These are phyloP conservation scores for Scutellaria galericulata DNA, from an alignment of 257 asterid genomes.

Conservation along the genomic window DNA sequence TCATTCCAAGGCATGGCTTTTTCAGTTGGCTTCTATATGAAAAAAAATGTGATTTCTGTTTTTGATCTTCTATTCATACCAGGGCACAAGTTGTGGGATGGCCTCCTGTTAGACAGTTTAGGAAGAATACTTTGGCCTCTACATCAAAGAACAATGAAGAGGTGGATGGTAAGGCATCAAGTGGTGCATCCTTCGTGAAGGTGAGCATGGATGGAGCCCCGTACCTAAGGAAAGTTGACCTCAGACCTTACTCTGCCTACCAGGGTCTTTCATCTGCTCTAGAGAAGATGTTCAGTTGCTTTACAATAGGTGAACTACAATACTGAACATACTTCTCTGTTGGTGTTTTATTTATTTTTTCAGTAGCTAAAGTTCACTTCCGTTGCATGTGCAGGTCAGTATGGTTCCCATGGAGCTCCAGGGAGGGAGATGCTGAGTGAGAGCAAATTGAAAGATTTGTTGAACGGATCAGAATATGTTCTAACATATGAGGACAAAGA, in stretches of 20 bases:
- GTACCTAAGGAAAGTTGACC: constrained; percentile 72
- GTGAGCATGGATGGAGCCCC: constrained; percentile 90
- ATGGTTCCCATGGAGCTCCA: constrained; percentile 66
- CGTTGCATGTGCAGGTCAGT: constrained; percentile 50
- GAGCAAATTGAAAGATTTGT: constrained; percentile 66
- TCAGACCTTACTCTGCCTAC: constrained; percentile 61
- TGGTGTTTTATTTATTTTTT: not conserved
- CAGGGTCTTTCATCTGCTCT: constrained; percentile 74
- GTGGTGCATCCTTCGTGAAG: constrained; percentile 60
- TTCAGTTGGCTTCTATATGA: constrained; percentile 27
- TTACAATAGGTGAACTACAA: constrained; percentile 58
- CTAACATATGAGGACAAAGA: constrained; percentile 78
- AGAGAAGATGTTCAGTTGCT: constrained; percentile 79
- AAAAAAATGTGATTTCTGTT: not conserved
- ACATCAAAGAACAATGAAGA: constrained; percentile 60
- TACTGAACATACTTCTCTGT: not conserved
- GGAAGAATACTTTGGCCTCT: constrained; percentile 61
- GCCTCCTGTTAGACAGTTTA: constrained; percentile 72
- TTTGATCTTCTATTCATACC: constrained; percentile 27
- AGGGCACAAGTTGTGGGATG: constrained; percentile 88
- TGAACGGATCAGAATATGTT: constrained; percentile 72
- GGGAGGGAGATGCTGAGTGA: constrained; percentile 65
- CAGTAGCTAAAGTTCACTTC: not conserved
- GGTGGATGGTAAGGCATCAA: constrained; percentile 60
- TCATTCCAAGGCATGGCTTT: constrained; percentile 55